Evolutionary conservation across 345 rosid species (phyloP).

Genomic region (Syzygium aromaticum): DNA sequence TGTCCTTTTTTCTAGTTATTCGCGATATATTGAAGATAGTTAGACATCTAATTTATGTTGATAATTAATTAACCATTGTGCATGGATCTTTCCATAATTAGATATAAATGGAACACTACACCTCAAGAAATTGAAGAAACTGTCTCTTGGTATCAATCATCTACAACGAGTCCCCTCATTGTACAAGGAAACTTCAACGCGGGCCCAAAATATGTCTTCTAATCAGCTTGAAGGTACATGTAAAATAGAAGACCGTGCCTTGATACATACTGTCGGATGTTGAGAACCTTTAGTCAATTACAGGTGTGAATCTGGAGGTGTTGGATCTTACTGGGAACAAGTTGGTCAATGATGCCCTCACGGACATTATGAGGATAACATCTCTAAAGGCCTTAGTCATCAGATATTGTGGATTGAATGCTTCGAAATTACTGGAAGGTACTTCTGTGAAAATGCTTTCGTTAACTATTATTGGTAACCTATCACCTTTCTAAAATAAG

Average conservation of each 20-base stretch:
- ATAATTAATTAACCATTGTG: not conserved
- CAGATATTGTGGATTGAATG: not conserved
- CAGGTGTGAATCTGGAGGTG: not conserved
- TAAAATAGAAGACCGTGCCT: not conserved
- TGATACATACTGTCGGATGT: not conserved
- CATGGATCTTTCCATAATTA: not conserved
- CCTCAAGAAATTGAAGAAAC: not conserved
- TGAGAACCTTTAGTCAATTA: not conserved
- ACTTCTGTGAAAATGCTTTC: not conserved
- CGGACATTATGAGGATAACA: not conserved
- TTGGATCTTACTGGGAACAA: not conserved
- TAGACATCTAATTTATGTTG: not conserved
- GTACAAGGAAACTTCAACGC: not conserved
- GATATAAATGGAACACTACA: not conserved
- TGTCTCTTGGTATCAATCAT: not conserved
- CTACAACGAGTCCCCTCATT: not conserved
- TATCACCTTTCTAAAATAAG: not conserved
- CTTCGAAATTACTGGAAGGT: not conserved
- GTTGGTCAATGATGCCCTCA: not conserved
- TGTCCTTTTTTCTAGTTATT: no score
- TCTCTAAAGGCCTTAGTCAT: not conserved
- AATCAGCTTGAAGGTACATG: not conserved
- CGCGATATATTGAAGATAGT: not conserved
- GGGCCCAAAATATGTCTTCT: not conserved
- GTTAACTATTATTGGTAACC: no score